A percentile compares a stretch with the other conserved stretches of the same genome.
phyloP scores from a whole-genome alignment of 2,329 filamentous ascomycete genomes.

The Grosmannia clavigera region DNA sequence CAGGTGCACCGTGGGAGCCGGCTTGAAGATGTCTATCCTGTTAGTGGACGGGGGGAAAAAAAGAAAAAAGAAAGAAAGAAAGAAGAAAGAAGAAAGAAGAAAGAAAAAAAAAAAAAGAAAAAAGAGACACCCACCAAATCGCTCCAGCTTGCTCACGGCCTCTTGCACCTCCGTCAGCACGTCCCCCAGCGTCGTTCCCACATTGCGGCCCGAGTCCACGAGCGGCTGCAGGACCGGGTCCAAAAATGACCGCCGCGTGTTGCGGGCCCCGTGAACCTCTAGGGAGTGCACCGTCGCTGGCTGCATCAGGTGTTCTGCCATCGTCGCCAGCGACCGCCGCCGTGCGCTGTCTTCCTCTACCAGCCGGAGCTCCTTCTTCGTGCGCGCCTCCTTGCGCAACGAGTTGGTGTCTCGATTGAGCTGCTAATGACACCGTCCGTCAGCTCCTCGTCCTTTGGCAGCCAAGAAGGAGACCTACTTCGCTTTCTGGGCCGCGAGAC shows the following conservation, averaged over 20 bases:
- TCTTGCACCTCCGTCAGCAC: slow-evolving; percentile 60
- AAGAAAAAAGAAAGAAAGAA: background rate
- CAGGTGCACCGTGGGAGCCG: slow-evolving; percentile 69
- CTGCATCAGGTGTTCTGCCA: slow-evolving; percentile 71
- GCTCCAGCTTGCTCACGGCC: slow-evolving; percentile 61
- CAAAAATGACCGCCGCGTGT: slow-evolving; percentile 77
- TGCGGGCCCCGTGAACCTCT: slow-evolving; percentile 66
- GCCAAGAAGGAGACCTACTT: background rate
- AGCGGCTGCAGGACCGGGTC: slow-evolving; percentile 69
- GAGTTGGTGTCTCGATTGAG: slow-evolving; percentile 7
- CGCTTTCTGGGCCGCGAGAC: slow-evolving; percentile 1
- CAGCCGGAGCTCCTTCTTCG: slow-evolving; percentile 1
- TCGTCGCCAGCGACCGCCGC: slow-evolving; percentile 3
- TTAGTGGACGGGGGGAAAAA: slow-evolving; percentile 1
- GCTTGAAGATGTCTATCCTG: slow-evolving; percentile 67
- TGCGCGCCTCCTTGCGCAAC: slow-evolving; percentile 8
- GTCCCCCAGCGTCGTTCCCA: slow-evolving; percentile 66
- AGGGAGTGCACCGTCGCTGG: slow-evolving; percentile 82
- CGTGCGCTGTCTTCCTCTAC: slow-evolving; percentile 7
- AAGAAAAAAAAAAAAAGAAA: background rate
- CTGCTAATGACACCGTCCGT: background rate
- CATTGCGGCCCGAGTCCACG: slow-evolving; percentile 53
- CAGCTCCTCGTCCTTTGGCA: background rate
- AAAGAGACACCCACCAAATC: slow-evolving; percentile 52
- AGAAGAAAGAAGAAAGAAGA: background rate